phyloP scores from a whole-genome alignment of 345 rosid species.

The Schrenkiella parvula region DNA sequence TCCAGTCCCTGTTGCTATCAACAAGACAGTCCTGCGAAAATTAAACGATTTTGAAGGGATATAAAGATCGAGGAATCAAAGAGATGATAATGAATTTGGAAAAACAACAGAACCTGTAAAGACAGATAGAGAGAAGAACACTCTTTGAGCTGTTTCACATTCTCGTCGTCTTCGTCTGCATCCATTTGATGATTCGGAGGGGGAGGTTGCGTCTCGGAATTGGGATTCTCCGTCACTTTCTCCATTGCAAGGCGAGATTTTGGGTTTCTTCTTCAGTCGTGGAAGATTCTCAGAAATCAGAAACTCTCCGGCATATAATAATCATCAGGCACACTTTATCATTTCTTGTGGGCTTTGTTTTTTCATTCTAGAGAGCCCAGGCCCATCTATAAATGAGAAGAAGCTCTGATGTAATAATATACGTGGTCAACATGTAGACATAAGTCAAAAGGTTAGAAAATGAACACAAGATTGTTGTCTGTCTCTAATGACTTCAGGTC shows the following conservation, averaged over 20 bases:
- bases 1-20: conserved; percentile 73
- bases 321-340: too few relatives aligned
- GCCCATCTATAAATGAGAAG: conserved; percentile 2
- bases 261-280: neutral
- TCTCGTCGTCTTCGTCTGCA: conserved; percentile 81
- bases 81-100: neutral
- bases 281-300: neutral
- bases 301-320: neutral
- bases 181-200: conserved; percentile 48
- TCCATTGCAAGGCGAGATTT: neutral
- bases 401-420: neutral
- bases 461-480: neutral
- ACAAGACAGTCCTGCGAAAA: conserved; percentile 70
- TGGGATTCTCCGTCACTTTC: conserved; percentile 14
- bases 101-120: conserved; percentile 56
- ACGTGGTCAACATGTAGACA: conserved; percentile 18
- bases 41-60: conserved; percentile 15
- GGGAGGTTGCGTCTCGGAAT: neutral
- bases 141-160: conserved; percentile 78
- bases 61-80: neutral
- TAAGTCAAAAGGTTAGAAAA: neutral
- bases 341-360: neutral
- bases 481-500: conserved; percentile 22
- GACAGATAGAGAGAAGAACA: conserved; percentile 74
- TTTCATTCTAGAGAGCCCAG: neutral